These are phyloP conservation scores for Claviceps arundinis DNA, from an alignment of 2,329 filamentous ascomycete species.

Conservation along the genomic window DNA sequence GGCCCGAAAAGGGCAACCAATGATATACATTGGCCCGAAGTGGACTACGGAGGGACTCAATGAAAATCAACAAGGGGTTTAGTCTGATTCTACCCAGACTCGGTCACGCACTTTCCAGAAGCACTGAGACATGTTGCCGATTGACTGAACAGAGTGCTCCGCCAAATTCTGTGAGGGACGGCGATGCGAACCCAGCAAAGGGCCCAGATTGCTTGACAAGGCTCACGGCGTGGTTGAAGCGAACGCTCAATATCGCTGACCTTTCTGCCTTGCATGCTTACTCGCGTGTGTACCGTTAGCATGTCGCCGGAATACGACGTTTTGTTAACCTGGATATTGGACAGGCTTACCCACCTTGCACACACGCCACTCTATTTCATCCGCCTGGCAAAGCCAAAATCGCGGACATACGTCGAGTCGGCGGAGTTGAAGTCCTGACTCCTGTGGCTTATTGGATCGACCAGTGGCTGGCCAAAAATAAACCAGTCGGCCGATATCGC, in stretches of 20 bases:
- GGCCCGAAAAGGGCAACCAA: slow-evolving; percentile 1
- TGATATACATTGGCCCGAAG: slow-evolving; percentile 1
- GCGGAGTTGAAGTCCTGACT: not conserved
- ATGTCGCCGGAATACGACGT: not conserved
- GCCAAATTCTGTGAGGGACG: slow-evolving; percentile 2
- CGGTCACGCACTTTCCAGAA: slow-evolving; percentile 2
- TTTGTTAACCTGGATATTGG: not conserved
- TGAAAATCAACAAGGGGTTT: slow-evolving; percentile 1
- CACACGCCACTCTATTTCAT: not conserved
- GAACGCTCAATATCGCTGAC: not conserved
- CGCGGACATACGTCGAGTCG: not conserved
- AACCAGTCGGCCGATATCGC: slow-evolving; percentile 9
- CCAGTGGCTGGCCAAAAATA: slow-evolving; percentile 7
- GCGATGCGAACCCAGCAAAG: not conserved
- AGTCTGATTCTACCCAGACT: slow-evolving; percentile 3
- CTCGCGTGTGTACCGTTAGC: not conserved
- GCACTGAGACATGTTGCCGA: slow-evolving; percentile 1
- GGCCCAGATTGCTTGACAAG: not conserved
- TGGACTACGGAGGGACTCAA: not conserved
- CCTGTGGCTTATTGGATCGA: slow-evolving; percentile 4
- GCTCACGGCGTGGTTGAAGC: not conserved
- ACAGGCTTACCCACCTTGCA: not conserved
- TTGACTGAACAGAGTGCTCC: slow-evolving; percentile 1
- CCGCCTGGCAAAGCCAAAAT: not conserved
- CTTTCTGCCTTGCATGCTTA: not conserved